Percentiles rank a stretch among this genome's conserved stretches.
These are phyloP conservation scores for Sinapis alba DNA, from an alignment of 441 rosid species.

Conservation along the genomic window DNA sequence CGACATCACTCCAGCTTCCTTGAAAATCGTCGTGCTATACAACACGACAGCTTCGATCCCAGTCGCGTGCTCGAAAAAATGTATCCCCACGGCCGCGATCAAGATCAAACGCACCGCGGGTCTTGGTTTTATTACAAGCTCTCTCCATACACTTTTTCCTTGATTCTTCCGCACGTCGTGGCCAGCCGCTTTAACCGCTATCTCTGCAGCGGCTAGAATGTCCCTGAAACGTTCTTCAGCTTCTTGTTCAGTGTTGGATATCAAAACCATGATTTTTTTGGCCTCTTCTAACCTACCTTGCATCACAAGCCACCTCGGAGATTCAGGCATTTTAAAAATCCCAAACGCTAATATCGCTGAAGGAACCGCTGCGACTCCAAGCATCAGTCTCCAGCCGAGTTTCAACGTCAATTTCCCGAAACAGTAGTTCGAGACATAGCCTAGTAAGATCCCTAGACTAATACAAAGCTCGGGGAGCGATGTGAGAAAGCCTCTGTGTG, in stretches of 20 bases:
- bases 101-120: conserved; percentile 69
- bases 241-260: conserved; percentile 60
- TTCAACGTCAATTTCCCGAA: conserved; percentile 52
- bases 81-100: conserved; percentile 67
- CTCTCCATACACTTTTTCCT: conserved; percentile 74
- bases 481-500: conserved; percentile 60
- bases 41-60: conserved; percentile 74
- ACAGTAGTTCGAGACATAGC: conserved; percentile 65
- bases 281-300: conserved; percentile 77
- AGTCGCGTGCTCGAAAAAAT: conserved; percentile 64
- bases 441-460: conserved; percentile 65
- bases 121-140: conserved; percentile 55
- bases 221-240: conserved; percentile 57
- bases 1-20: conserved; percentile 56
- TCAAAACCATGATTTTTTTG: conserved; percentile 39
- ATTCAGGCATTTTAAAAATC: conserved; percentile 74
- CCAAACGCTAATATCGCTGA: conserved; percentile 54
- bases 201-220: conserved; percentile 61
- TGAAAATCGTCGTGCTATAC: conserved; percentile 70
- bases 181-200: conserved; percentile 23
- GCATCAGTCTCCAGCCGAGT: conserved; percentile 92
- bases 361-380: conserved; percentile 78
- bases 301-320: conserved; percentile 78
- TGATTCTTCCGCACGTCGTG: not conserved
- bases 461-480: conserved; percentile 80